Evolutionary conservation across 345 rosid genomes (phyloP), one percentile per base, ranked within the genome.

Genomic region (Arabis alpina): DNA sequence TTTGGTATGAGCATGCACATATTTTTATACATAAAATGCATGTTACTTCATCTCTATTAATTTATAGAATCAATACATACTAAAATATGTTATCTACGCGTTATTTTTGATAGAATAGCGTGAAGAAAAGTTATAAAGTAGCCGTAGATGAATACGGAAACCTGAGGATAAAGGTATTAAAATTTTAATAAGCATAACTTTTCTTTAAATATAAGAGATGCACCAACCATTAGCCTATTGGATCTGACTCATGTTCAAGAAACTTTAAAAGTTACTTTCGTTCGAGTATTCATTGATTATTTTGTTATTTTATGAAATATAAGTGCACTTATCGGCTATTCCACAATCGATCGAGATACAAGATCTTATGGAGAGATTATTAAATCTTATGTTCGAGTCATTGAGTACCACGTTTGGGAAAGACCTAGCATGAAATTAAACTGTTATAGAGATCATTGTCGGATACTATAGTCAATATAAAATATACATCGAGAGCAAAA

Each of bases 161-260:
- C 43, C 44, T 4, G 19, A 54, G 19, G 56, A 24, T 23, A 74
- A 59, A 59, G 2, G 37, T 25, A 11, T 53, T 53, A 9, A 23
- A 41, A 59, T 3, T 59, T 43, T 8, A 34, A 24, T 10, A 66
- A 25, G 49, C 62, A 66, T 41, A 32, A 51, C 5, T 11, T 39
- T 12, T 23, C 39, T 66, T 66, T 48, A 48, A 24, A 45, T 45
- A 49, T 16, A 42, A 52, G 49, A 34, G 28, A 74, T 52, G 11
- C 59, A 67, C 72, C 68, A 59, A 19, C 43, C 68, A 52, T 73
- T 53, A 68, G 58, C 30, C 59, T 61, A 61, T 68, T 68, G 78
- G n/a, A 69, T 68, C 73, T 68, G 78, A 68, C 69, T 74, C 78
- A 74, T 68, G 52, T 74, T 54, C 39, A 8, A 54, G 40, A 67